These are phyloP conservation scores for Phylloporus arenicola DNA, from an alignment of 768 basidiomycete genomes.

Conservation along the genomic window DNA sequence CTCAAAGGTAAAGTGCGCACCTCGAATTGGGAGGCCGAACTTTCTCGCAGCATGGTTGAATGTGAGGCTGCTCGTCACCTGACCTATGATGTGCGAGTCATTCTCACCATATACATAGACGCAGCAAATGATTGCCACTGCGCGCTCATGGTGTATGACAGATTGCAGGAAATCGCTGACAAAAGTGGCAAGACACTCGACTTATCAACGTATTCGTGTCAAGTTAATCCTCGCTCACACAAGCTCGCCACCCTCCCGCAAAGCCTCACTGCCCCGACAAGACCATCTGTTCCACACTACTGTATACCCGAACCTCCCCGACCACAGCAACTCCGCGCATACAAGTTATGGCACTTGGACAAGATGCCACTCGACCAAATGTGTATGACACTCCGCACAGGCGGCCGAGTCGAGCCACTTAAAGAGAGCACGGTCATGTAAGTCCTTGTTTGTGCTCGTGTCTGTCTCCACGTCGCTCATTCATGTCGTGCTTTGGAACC, in stretches of 20 bases:
- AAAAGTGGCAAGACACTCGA: slow-evolving; percentile 16
- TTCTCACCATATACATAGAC: slow-evolving; percentile 25
- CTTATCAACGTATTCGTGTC: slow-evolving; percentile 20
- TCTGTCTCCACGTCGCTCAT: neutral
- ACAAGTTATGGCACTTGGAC: slow-evolving; percentile 39
- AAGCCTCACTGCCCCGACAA: neutral
- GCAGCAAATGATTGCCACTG: slow-evolving; percentile 50
- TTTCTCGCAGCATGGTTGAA: slow-evolving; percentile 35
- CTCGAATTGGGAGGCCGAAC: slow-evolving; percentile 41
- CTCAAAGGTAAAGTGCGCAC: slow-evolving; percentile 43
- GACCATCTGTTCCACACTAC: slow-evolving; percentile 15
- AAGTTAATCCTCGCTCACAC: slow-evolving; percentile 17
- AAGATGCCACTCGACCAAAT: slow-evolving; percentile 35
- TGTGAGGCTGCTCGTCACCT: slow-evolving; percentile 25
- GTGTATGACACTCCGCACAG: slow-evolving; percentile 33
- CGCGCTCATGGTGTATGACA: slow-evolving; percentile 40
- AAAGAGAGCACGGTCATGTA: slow-evolving; percentile 46
- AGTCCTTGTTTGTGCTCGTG: slow-evolving; percentile 7
- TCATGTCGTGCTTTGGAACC: neutral
- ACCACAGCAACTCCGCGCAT: slow-evolving; percentile 40
- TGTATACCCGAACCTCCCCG: slow-evolving; percentile 27
- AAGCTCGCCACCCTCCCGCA: neutral
- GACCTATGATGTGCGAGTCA: neutral
- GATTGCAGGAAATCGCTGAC: slow-evolving; percentile 31
- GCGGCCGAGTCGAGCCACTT: slow-evolving; percentile 34